These are phyloP conservation scores for Trapa bicornis DNA, from an alignment of 345 rosid genomes.

Conservation along the genomic window DNA sequence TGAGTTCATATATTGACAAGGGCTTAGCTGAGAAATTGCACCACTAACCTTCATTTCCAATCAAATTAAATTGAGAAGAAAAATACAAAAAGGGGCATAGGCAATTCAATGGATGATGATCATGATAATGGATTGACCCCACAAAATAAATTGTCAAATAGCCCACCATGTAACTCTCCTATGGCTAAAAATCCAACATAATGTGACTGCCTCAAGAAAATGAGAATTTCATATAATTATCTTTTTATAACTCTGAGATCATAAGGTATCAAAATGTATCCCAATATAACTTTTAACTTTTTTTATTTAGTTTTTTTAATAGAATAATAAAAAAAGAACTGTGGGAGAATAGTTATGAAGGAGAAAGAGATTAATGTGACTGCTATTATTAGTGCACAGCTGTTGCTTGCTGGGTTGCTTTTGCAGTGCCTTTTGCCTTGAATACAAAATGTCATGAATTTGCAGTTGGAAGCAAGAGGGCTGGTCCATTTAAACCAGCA, in stretches of 20 bases:
- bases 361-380: slow-evolving; percentile 11
- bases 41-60: too few relatives aligned
- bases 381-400: slow-evolving; percentile 19
- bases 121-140: slow-evolving; percentile 21
- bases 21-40: too few relatives aligned
- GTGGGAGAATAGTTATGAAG: background rate
- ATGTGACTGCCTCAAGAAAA: background rate
- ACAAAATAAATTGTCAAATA: slow-evolving; percentile 21
- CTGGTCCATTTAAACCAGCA: background rate
- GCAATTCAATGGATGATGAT: slow-evolving; percentile 4
- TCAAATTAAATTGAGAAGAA: background rate
- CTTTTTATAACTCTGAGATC: too few relatives aligned
- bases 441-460: slow-evolving; percentile 20
- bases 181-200: slow-evolving; percentile 21
- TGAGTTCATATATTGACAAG: too few relatives aligned
- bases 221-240: too few relatives aligned
- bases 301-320: background rate
- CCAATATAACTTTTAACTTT: too few relatives aligned
- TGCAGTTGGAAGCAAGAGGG: slow-evolving; percentile 22
- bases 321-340: background rate
- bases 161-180: slow-evolving; percentile 19
- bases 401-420: slow-evolving; percentile 2
- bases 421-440: background rate
- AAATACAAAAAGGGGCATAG: background rate
- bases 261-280: too few relatives aligned